These are phyloP conservation scores for Casuarina equisetifolia DNA, from an alignment of 306 rosid genomes.

Conservation along the genomic window DNA sequence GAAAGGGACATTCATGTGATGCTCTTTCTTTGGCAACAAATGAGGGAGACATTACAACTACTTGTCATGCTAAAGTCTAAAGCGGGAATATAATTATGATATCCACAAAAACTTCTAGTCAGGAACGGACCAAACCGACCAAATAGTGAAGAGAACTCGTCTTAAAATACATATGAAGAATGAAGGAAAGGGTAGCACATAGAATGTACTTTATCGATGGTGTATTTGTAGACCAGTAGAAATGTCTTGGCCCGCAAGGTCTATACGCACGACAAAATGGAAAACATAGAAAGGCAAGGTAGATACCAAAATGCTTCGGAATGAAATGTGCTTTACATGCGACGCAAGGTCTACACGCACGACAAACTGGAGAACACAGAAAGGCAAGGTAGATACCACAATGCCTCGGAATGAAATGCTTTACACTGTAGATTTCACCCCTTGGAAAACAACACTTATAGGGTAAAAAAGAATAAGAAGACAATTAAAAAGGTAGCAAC, in stretches of 20 bases:
- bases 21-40: conserved; percentile 27
- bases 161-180: neutral
- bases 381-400: conserved; percentile 2
- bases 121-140: conserved; percentile 21
- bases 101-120: conserved; percentile 35
- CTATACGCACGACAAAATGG: neutral
- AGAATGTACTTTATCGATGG: neutral
- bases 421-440: conserved; percentile 52
- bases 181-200: conserved; percentile 18
- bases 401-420: conserved; percentile 24
- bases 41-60: conserved; percentile 74
- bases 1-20: conserved; percentile 46
- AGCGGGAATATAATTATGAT: conserved; percentile 37
- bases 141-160: neutral
- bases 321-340: conserved; percentile 29
- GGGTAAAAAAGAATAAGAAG: conserved; percentile 5
- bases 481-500: conserved; percentile 22
- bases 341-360: conserved; percentile 6
- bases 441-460: conserved; percentile 10
- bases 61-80: conserved; percentile 63
- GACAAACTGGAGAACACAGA: conserved; percentile 13
- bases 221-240: neutral
- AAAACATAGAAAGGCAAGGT: conserved; percentile 20
- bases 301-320: neutral
- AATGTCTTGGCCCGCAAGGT: neutral